phyloP scores from a whole-genome alignment of 2,329 filamentous ascomycete genomes.

The Fusarium mangiferae region DNA sequence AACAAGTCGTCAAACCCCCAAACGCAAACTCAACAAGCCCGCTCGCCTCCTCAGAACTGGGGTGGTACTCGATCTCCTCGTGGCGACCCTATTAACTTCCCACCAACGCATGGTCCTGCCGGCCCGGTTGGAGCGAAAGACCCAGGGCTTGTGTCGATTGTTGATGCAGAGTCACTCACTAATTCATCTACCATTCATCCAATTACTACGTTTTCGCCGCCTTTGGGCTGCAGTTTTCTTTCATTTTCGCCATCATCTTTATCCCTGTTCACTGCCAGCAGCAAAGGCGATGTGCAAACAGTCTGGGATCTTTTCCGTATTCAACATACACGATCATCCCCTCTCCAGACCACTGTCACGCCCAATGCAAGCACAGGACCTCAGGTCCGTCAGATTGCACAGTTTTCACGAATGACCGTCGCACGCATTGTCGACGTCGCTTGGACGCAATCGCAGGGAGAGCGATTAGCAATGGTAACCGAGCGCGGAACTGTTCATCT shows the following conservation, averaged over 20 bases:
- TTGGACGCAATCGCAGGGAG: constrained; percentile 84
- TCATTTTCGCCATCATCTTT: constrained; percentile 81
- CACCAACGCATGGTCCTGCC: constrained; percentile 76
- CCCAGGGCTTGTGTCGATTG: constrained; percentile 77
- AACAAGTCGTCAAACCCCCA: constrained; percentile 62
- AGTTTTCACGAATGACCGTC: constrained; percentile 91
- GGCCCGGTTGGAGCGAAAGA: constrained; percentile 70
- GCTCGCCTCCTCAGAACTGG: constrained; percentile 63
- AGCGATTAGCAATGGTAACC: constrained; percentile 88
- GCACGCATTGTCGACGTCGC: constrained; percentile 90
- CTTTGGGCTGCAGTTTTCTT: constrained; percentile 81
- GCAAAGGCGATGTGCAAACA: constrained; percentile 83
- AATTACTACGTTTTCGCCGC: constrained; percentile 75
- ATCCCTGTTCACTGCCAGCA: constrained; percentile 80
- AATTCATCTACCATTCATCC: constrained; percentile 66
- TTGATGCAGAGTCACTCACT: constrained; percentile 73
- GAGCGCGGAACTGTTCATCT: constrained; percentile 96
- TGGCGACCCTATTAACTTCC: constrained; percentile 68
- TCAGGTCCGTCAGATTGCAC: constrained; percentile 83
- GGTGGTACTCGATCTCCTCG: constrained; percentile 56
- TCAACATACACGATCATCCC: constrained; percentile 70
- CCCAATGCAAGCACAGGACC: constrained; percentile 61
- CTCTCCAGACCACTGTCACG: constrained; percentile 61
- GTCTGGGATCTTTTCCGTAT: constrained; percentile 82
- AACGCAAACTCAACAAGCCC: constrained; percentile 56